phyloP scores from a whole-genome alignment of 495 filamentous ascomycete genomes.

The Gamarada debralockiae region DNA sequence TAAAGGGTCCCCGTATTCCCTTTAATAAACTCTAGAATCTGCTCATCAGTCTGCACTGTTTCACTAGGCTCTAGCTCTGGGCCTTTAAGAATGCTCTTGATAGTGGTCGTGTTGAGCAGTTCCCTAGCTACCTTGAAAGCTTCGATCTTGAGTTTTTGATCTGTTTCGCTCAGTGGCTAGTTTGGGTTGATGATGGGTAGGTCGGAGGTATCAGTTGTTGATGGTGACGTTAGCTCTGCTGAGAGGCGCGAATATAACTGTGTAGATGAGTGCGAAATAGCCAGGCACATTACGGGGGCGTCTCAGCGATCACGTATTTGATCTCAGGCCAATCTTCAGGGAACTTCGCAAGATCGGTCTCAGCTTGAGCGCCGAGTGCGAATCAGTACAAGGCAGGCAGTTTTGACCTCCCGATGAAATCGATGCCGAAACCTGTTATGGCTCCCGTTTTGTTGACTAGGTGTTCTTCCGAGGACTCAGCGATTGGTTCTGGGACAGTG shows the following conservation, averaged over 20 bases:
- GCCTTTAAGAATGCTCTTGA: neutral
- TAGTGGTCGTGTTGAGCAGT: neutral
- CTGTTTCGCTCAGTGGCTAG: neutral
- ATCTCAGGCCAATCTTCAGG: no score
- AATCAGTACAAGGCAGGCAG: neutral
- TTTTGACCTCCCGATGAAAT: no score
- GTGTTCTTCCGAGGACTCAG: no score
- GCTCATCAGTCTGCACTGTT: neutral
- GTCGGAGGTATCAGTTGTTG: neutral
- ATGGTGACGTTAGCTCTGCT: neutral
- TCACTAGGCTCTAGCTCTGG: neutral
- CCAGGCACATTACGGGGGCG: neutral
- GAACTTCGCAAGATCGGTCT: no score
- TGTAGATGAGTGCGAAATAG: neutral
- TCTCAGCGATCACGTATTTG: no score
- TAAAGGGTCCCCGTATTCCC: neutral
- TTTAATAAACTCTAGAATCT: neutral
- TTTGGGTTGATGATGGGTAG: neutral
- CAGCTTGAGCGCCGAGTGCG: neutral
- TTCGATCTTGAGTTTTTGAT: neutral
- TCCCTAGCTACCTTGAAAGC: neutral
- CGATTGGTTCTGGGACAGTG: no score
- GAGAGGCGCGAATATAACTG: neutral
- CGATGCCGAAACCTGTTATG: neutral
- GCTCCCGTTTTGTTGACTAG: no score